Base-by-base conservation (phyloP, 108 stramenopile species). In the Fistulifera pelliculosa region DNA sequence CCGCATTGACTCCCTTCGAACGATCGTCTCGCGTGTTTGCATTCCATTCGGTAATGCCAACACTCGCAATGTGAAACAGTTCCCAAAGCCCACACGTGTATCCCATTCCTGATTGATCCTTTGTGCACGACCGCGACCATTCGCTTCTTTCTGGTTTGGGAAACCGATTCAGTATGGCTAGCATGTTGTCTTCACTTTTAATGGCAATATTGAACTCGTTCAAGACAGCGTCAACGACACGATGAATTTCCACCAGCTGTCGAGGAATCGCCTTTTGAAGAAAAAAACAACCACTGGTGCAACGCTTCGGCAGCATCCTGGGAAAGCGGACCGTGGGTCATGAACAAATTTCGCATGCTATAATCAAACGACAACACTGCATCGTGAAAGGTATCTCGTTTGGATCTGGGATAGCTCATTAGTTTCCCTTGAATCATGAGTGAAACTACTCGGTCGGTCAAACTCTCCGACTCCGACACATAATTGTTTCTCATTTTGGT, bases 11-110 rank as follows among this genome's bases (percentile, higher is more conserved):
- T 16, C 22, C 56, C 17, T 26, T 17, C 11, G 26, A 52, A 21
- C 51, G 47, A n/a, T 62, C 59, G 12, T 41, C 58, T 17, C 45
- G 52, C 6, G 47, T 19, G 12, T 62, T 54, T 15, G 27, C 40
- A 56, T 91, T 91, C 64, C 75, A 85, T 62, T 85, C 84, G 1
- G 84, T 84, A 6, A 86, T 58, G 17, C 90, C 90, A 7, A 92
- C 47, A 14, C 76, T 65, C 69, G 80, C 54, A 7, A 82, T 75
- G 61, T 93, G 91, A 59, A 93, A 88, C 16, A 93, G 50, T 25
- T 87, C 61, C 91, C 91, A 93, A 8, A 93, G 47, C 24, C 91
- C 91, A 62, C 91, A 93, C 0, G 91, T 89, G 47, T 89, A 89
- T 19, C 87, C 86, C 22, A 56, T 59, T 17, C 57, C 56, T 22